Percentiles rank a stretch among this genome's conserved stretches.
These are phyloP conservation scores for Carallia pectinifolia DNA, from an alignment of 345 rosid species.

Conservation along the genomic window DNA sequence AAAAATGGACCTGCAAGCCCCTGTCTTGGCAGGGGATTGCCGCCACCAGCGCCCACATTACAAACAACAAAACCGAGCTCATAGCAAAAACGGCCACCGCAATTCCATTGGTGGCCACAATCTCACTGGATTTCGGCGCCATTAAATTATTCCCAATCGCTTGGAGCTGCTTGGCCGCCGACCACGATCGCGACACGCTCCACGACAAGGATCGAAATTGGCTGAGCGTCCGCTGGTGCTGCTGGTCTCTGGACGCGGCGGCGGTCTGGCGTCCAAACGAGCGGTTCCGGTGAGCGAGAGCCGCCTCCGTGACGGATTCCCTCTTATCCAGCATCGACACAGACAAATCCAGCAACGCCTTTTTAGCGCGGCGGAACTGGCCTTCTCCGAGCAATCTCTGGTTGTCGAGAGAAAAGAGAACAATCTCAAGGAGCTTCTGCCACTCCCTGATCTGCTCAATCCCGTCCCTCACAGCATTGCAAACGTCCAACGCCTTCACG, in stretches of 20 bases:
- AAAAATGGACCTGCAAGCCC: constrained; percentile 73
- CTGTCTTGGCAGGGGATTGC: constrained; percentile 97
- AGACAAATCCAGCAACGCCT: constrained; percentile 76
- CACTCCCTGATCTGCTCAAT: constrained; percentile 46
- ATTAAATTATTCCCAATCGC: constrained; percentile 62
- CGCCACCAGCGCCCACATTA: constrained; percentile 92
- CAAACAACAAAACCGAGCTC: constrained; percentile 66
- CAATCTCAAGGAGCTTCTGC: constrained; percentile 45
- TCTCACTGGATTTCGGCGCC: constrained; percentile 57
- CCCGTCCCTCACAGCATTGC: constrained; percentile 51
- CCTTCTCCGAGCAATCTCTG: constrained; percentile 64
- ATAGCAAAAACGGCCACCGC: constrained; percentile 66
- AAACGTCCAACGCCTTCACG: constrained; percentile 47
- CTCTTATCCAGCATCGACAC: constrained; percentile 83
- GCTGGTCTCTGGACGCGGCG: constrained; percentile 32
- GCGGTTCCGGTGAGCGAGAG: constrained; percentile 70
- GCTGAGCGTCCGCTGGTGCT: constrained; percentile 40
- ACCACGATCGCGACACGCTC: constrained; percentile 98
- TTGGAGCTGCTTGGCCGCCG: constrained; percentile 86
- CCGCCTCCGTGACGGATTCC: constrained; percentile 36
- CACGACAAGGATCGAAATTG: constrained; percentile 87
- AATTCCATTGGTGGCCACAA: constrained; percentile 55
- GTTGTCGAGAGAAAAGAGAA: constrained; percentile 45
- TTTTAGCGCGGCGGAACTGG: constrained; percentile 83
- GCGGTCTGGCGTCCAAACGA: constrained; percentile 63